phyloP scores from a whole-genome alignment of 2,329 filamentous ascomycete genomes.

The Apiospora sp. region DNA sequence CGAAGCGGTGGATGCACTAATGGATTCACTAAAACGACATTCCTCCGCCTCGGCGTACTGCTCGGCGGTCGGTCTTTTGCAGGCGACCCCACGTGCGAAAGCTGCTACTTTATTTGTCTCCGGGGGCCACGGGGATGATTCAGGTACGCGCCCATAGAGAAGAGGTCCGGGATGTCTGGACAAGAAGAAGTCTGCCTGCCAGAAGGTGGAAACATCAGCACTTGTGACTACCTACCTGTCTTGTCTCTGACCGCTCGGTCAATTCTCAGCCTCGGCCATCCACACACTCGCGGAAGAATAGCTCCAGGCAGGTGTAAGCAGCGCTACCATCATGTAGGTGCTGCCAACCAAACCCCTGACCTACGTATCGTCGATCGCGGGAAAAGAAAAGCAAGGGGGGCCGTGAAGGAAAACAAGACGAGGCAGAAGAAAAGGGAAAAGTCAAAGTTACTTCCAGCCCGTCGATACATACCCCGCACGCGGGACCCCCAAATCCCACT shows the following conservation, averaged over 20 bases:
- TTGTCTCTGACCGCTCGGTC: conserved; percentile 17
- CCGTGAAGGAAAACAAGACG: background rate
- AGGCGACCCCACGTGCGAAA: background rate
- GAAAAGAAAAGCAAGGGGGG: conserved; percentile 1
- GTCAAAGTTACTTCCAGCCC: background rate
- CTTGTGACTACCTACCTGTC: too few species aligned
- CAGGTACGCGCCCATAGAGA: background rate
- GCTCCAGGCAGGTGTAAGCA: background rate
- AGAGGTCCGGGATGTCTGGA: background rate
- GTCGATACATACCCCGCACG: background rate
- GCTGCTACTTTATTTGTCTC: background rate
- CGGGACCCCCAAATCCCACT: conserved; percentile 6
- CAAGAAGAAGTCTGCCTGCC: background rate
- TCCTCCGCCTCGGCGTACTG: conserved; percentile 1
- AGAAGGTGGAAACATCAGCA: background rate
- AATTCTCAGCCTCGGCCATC: background rate
- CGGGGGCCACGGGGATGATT: background rate
- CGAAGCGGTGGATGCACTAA: conserved; percentile 19
- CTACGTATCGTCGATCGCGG: background rate
- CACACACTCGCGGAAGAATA: conserved; percentile 7
- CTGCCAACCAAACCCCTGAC: background rate
- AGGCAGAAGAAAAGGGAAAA: conserved; percentile 5
- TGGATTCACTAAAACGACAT: background rate
- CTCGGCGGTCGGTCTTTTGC: conserved; percentile 1
- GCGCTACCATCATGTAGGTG: background rate